Base-by-base conservation (phyloP, 1,284 basidiomycete genomes). In the Mycena sp. region DNA sequence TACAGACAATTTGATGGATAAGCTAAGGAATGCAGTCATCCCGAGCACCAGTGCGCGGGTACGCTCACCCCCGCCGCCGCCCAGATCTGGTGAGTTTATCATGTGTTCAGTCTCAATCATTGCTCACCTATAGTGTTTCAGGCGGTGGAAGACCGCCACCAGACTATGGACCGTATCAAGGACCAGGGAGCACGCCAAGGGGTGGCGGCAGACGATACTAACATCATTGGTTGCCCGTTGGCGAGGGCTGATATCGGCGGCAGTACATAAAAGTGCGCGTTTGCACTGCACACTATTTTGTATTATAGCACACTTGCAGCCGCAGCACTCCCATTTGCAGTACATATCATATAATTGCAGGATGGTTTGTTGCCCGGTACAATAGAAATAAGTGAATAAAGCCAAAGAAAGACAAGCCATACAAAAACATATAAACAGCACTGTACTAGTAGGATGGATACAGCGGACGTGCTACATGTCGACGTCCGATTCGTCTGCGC, bases 1-100 rank as follows among this genome's bases (percentile, higher is more conserved):
- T 56, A 90, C 91, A 3, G 94, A 96, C 51, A 94, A 96, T 75
- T 81, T 96, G 32, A 89, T 96, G 85, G 89, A 89, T 65, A 73
- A 94, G 23, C 88, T 94, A 74, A 83, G 87, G 46, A 90, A 86
- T 72, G 90, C 91, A 50, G 86, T 90, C 21, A 91, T 94, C 57
- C 91, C 92, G 5, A 89, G 86, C 59, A 82, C 74, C 19, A 80
- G 72, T 61, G 86, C 83, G 19, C 85, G 87, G 26, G 82, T 84
- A 16, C 80, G 83, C 25, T 78, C 85, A 6, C 82, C 84, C 38
- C 80, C 83, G 26, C 79, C 83, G 29, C 62, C 65, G 9, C 56
- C 61, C 16, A 23, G 56, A 50, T 35, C 61, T 38, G 28, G 61
- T 63, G 29, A 4, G 65, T 58, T 58, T 29, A 32, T 23, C 10